A percentile compares a stretch with the other conserved stretches of the same genome.
Evolutionary conservation across 768 basidiomycete genomes (phyloP).

Genomic region (Boletus barrowsii): DNA sequence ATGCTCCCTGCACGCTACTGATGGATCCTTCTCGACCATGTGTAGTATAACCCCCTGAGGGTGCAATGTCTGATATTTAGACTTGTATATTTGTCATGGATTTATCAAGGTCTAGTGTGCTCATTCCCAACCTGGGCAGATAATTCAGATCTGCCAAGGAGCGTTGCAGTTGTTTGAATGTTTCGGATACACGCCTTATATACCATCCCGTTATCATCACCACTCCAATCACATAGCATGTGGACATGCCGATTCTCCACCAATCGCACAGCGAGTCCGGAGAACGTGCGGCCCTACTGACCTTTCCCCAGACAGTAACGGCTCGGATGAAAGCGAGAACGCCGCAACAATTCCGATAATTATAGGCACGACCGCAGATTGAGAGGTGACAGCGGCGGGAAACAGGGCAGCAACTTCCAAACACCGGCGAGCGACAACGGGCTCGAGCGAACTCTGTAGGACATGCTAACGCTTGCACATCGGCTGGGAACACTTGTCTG

Average conservation of each 20-base stretch:
- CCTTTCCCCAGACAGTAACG: background rate
- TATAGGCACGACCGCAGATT: constrained; percentile 12
- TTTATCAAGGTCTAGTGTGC: background rate
- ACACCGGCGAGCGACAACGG: no score
- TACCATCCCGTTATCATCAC: background rate
- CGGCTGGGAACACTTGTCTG: background rate
- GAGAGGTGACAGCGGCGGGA: constrained; percentile 4
- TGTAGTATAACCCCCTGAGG: constrained; percentile 1
- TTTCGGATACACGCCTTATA: no score
- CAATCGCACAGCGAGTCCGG: background rate
- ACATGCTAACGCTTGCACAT: background rate
- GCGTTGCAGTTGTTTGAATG: no score
- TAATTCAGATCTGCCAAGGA: no score
- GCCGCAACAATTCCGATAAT: background rate
- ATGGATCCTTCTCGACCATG: background rate
- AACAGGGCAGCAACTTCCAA: no score
- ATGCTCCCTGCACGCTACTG: background rate
- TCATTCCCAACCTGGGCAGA: no score
- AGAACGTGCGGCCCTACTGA: background rate
- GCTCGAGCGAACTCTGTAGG: background rate
- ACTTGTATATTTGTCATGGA: constrained; percentile 2
- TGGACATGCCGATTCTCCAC: background rate
- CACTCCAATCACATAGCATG: background rate
- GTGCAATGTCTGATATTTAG: constrained; percentile 2
- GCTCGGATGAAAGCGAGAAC: background rate